Evolutionary conservation across 345 rosid genomes (phyloP).

Genomic region (Anastatica hierochuntica): DNA sequence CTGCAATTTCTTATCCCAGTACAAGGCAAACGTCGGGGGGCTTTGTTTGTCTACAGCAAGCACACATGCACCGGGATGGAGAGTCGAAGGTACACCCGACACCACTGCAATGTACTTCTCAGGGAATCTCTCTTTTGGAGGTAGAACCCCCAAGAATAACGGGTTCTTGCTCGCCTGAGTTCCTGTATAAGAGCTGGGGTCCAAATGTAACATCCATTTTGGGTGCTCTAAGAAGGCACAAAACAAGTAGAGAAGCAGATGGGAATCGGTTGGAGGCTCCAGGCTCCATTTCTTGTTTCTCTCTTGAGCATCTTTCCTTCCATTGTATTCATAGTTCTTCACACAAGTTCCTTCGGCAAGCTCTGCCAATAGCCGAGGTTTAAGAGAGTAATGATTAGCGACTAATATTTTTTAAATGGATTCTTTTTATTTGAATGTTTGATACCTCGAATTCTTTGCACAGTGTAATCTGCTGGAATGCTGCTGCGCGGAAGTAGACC

Average conservation of each 20-base stretch:
- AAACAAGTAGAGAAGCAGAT: slow-evolving; percentile 75
- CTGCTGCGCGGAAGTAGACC: slow-evolving; percentile 76
- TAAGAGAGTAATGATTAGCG: not conserved
- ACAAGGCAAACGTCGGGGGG: slow-evolving; percentile 65
- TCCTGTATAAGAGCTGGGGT: slow-evolving; percentile 73
- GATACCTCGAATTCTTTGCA: slow-evolving; percentile 68
- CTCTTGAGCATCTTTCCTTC: slow-evolving; percentile 56
- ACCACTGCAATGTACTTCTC: slow-evolving; percentile 77
- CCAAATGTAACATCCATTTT: slow-evolving; percentile 94
- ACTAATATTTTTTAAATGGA: not conserved
- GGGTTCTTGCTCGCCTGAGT: slow-evolving; percentile 85
- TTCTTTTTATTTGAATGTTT: not conserved
- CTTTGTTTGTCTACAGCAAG: slow-evolving; percentile 63
- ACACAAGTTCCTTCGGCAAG: slow-evolving; percentile 93
- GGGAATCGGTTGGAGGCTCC: slow-evolving; percentile 87
- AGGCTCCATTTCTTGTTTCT: slow-evolving; percentile 67
- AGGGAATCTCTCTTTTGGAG: slow-evolving; percentile 85
- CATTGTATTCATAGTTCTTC: slow-evolving; percentile 77
- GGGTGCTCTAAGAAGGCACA: slow-evolving; percentile 95
- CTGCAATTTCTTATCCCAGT: slow-evolving; percentile 85
- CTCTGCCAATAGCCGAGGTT: slow-evolving; percentile 35
- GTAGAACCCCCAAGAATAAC: slow-evolving; percentile 67
- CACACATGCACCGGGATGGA: slow-evolving; percentile 86
- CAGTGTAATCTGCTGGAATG: slow-evolving; percentile 62
- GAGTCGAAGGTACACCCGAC: slow-evolving; percentile 53